A percentile compares a stretch with the other conserved stretches of the same genome.
Evolutionary conservation across 495 filamentous ascomycete genomes (phyloP).

Genomic region (Penicillium pancosmium): DNA sequence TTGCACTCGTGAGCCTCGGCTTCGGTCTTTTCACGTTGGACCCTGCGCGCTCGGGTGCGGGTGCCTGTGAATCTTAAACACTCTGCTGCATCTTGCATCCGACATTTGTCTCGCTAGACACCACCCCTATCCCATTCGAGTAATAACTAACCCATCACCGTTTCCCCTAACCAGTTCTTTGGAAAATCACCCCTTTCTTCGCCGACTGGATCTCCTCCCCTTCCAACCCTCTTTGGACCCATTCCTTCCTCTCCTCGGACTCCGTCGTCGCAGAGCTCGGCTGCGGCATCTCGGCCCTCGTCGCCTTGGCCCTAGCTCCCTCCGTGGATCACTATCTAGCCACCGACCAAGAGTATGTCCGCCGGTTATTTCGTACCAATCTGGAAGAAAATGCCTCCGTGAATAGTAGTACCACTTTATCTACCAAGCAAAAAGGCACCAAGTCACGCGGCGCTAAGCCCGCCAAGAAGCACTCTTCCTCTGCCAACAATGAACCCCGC

Average conservation of each 20-base stretch:
- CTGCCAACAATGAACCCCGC: conserved; percentile 3
- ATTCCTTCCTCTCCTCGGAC: conserved; percentile 52
- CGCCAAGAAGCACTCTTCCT: conserved; percentile 13
- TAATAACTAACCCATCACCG: neutral
- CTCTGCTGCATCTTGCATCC: neutral
- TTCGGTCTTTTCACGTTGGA: conserved; percentile 1
- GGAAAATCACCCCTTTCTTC: conserved; percentile 89
- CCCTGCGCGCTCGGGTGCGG: neutral
- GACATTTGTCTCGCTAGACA: neutral
- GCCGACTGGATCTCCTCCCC: conserved; percentile 74
- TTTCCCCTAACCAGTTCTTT: conserved; percentile 62
- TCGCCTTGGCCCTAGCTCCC: conserved; percentile 66
- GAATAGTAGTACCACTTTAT: neutral
- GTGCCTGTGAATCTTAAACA: conserved; percentile 5
- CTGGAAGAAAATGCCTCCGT: conserved; percentile 60
- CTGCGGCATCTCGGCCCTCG: conserved; percentile 79
- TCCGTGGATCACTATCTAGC: conserved; percentile 68
- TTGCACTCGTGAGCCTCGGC: conserved; percentile 7
- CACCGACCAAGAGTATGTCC: conserved; percentile 88
- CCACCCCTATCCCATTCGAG: neutral
- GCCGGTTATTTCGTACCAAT: conserved; percentile 73
- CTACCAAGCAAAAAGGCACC: conserved; percentile 13
- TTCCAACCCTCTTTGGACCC: conserved; percentile 65
- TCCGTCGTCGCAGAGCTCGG: conserved; percentile 80
- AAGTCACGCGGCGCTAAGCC: conserved; percentile 27